Evolutionary conservation across 78 protist genomes (phyloP), one percentile per base, ranked within the genome.

Genomic region (Isochrysis galbana): DNA sequence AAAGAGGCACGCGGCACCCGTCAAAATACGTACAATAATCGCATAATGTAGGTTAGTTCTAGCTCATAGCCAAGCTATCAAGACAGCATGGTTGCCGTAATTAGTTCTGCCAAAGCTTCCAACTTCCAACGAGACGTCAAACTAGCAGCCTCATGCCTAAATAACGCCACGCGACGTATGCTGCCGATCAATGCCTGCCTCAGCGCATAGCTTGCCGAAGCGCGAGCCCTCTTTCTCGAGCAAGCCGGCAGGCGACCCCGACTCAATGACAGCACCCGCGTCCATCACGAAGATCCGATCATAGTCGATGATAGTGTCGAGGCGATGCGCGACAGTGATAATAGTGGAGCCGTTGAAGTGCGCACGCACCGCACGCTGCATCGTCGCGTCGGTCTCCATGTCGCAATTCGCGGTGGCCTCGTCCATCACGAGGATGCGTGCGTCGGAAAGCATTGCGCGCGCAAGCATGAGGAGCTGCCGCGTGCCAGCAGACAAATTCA

Each of bases 361-460:
- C 4, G 14, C 5, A 39, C 96, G 91, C 21, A 48, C 25, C 47
- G 38, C 41, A 22, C 1, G 2, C 67, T 94, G 96, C 38, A 95
- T 95, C 55, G 21, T n/a, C 25, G 45, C 42, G 78, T 95, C 96
- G 32, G 96, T 94, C 21, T 2, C 89, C 36, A 38, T 5, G 80
- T 91, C 93, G 42, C 97, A 95, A 25, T 87, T 69, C 4, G 99
- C 99, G 10, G 99, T 98, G 10, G 99, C 99, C 91, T 98, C 99
- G 93, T 98, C 99, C 69, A 97, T 17, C 45, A 97, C 83, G 72
- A 97, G 54, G 36, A 98, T 70, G 26, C 47, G 42, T 2, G 83
- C 3, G 26, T 17, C 5, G 21, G 42, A 34, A 7, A 87, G 91
- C 91, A 87, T 32, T 39, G 95, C 95, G 0, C 97, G 69, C 34